Conservation (phyloP, 2,329 filamentous ascomycete genomes). For the Monilinia laxa region DNA sequence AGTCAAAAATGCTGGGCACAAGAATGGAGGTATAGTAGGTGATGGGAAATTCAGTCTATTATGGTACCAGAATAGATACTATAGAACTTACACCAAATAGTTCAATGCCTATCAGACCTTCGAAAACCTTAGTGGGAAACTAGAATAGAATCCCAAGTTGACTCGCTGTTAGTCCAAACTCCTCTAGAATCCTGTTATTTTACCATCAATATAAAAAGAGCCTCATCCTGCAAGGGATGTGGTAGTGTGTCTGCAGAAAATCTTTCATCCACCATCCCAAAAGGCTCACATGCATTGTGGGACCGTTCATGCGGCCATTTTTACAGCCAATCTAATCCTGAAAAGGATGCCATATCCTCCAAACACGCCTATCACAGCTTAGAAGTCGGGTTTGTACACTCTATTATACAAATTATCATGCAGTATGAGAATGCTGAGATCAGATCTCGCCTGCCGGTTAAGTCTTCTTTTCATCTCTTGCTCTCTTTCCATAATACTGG, state of each 20-base stretch:
- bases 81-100: not conserved
- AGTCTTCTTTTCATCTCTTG: constrained; percentile 27
- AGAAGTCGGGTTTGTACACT: not conserved
- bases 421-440: constrained; percentile 1
- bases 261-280: not conserved
- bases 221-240: not conserved
- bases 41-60: not conserved
- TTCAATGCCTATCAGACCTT: not conserved
- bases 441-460: constrained; percentile 20
- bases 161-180: not conserved
- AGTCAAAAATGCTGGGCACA: not conserved
- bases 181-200: not conserved
- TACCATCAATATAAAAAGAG: constrained; percentile 3
- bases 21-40: not conserved
- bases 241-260: not conserved
- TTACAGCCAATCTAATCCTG: not conserved
- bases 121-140: not conserved
- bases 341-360: not conserved
- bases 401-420: not conserved
- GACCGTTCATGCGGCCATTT: not conserved
- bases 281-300: constrained; percentile 7
- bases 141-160: not conserved
- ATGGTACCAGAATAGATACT: not conserved
- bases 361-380: not conserved
- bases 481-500: constrained; percentile 30